Percentiles rank a stretch among this genome's conserved stretches.
These are phyloP conservation scores for Colletotrichum phormii DNA, from an alignment of 2,329 filamentous ascomycete species.

Conservation along the genomic window DNA sequence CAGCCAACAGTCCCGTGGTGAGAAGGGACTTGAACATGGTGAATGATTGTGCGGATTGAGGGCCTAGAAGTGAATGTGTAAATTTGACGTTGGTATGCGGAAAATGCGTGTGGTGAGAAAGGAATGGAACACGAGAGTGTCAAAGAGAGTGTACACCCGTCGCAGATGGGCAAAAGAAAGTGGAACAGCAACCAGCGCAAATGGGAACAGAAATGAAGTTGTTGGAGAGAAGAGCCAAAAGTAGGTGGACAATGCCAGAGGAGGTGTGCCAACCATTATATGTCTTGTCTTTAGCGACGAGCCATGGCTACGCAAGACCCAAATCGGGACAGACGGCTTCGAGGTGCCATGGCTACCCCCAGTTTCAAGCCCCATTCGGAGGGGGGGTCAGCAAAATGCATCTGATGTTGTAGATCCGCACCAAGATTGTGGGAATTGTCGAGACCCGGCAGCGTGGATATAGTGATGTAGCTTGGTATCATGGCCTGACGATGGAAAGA, in stretches of 20 bases:
- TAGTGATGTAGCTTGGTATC: constrained; percentile 6
- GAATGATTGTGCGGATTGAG: constrained; percentile 1
- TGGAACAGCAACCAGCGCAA: constrained; percentile 29
- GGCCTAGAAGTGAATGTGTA: constrained; percentile 7
- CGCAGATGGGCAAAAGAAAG: constrained; percentile 32
- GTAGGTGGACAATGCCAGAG: background rate
- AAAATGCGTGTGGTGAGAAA: background rate
- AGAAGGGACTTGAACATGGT: constrained; percentile 34
- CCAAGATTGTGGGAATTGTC: constrained; percentile 9
- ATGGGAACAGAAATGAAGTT: constrained; percentile 15
- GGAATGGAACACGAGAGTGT: constrained; percentile 30
- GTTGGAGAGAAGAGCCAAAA: background rate
- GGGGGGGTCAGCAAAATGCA: constrained; percentile 10
- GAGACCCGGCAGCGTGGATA: constrained; percentile 19
- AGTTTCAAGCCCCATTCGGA: background rate
- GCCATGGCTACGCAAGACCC: background rate
- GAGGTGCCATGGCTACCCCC: background rate
- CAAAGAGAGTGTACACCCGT: constrained; percentile 35
- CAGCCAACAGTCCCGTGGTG: constrained; percentile 23
- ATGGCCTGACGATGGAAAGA: background rate
- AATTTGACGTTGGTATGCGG: background rate
- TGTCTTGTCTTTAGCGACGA: background rate
- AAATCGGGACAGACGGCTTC: constrained; percentile 6
- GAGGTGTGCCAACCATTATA: background rate
- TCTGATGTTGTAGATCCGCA: background rate